A percentile compares a stretch with the other conserved stretches of the same genome.
Evolutionary conservation across 2,329 filamentous ascomycete genomes (phyloP).

Genomic region (Sporothrix mexicana): DNA sequence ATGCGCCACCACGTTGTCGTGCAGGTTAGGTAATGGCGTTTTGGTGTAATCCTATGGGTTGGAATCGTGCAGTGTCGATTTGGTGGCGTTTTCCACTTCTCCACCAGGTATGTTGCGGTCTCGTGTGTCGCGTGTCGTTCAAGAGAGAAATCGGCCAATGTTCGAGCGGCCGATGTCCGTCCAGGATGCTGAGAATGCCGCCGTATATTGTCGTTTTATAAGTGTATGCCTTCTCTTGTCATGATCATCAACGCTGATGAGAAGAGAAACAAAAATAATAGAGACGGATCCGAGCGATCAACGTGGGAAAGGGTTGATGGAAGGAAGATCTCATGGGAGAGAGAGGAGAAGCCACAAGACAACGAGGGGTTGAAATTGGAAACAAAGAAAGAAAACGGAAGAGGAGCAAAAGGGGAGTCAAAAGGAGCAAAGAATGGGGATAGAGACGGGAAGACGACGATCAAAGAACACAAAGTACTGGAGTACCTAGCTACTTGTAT

Average conservation of each 20-base stretch:
- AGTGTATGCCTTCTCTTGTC: not conserved
- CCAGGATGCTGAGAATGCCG: too few relatives aligned
- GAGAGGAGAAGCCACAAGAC: not conserved
- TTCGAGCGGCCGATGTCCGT: too few relatives aligned
- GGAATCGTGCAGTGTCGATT: not conserved
- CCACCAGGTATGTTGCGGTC: not conserved
- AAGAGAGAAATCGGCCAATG: not conserved
- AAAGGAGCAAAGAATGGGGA: not conserved
- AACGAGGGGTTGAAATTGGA: not conserved
- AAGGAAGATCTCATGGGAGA: not conserved
- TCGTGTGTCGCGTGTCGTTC: not conserved
- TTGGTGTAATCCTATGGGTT: not conserved
- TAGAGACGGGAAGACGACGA: conserved; percentile 1
- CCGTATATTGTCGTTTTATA: not conserved
- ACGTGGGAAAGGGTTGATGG: not conserved
- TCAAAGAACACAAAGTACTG: not conserved
- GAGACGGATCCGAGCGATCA: not conserved
- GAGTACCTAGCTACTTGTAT: too few relatives aligned
- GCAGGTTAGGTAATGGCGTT: not conserved
- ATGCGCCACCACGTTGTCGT: not conserved
- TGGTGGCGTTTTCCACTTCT: conserved; percentile 8
- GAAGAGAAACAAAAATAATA: not conserved
- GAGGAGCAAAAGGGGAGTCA: not conserved
- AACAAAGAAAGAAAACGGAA: not conserved
- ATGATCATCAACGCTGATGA: not conserved